A percentile compares a stretch with the other conserved stretches of the same genome.
Evolutionary conservation across 2,329 filamentous ascomycete species (phyloP).

Genomic region (Teratosphaeriaceae sp.): DNA sequence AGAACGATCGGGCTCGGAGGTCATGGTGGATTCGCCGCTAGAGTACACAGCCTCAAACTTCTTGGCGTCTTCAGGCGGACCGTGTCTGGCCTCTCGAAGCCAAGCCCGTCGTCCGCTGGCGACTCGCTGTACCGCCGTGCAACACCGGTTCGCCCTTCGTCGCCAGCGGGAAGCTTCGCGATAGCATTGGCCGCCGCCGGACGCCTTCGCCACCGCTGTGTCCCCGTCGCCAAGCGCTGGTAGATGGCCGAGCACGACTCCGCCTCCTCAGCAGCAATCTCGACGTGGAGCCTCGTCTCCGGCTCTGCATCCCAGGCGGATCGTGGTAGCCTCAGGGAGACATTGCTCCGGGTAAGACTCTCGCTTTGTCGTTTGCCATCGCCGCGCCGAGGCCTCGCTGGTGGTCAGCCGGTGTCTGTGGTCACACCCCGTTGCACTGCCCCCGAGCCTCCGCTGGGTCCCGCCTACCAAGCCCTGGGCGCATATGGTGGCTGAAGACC

Average conservation of each 20-base stretch:
- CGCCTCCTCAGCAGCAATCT: too few relatives aligned
- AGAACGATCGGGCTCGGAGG: neutral
- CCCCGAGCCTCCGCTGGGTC: neutral
- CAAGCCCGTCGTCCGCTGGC: neutral
- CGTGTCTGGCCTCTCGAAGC: neutral
- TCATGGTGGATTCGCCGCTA: neutral
- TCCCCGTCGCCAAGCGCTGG: too few relatives aligned
- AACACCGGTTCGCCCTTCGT: too few relatives aligned
- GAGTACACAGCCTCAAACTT: neutral
- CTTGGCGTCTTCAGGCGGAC: neutral
- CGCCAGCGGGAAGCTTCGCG: too few relatives aligned
- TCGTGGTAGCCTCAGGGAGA: too few relatives aligned
- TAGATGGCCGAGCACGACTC: too few relatives aligned
- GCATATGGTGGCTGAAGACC: neutral
- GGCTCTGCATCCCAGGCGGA: too few relatives aligned
- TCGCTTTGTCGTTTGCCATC: neutral
- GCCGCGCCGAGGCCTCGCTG: neutral
- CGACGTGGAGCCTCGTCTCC: too few relatives aligned
- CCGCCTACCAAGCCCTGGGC: neutral
- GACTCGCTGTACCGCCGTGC: neutral
- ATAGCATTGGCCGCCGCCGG: too few relatives aligned
- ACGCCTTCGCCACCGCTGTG: too few relatives aligned
- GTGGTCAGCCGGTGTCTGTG: too few relatives aligned
- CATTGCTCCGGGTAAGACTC: neutral
- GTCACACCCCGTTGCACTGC: neutral